These are phyloP conservation scores for Coemansia sp. DNA, from an alignment of 192 early-diverging fungal genomes.

Conservation along the genomic window DNA sequence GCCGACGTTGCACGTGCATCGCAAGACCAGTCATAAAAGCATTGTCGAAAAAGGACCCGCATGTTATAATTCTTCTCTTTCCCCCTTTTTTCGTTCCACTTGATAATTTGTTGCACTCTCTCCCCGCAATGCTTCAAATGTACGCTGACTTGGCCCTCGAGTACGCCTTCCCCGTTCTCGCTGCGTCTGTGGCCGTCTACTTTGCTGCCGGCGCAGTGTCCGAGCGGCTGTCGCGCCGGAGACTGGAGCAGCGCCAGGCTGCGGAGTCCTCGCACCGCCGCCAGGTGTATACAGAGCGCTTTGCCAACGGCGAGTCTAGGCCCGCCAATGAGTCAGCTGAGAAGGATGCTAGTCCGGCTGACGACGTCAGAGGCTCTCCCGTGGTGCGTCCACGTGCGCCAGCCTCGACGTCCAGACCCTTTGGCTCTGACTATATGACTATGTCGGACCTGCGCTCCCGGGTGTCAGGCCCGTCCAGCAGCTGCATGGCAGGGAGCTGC, in stretches of 20 bases:
- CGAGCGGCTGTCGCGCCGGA: not conserved
- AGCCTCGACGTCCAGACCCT: conserved; percentile 3
- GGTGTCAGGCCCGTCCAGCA: conserved; percentile 6
- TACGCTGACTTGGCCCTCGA: conserved; percentile 3
- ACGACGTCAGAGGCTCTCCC: no score
- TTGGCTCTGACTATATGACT: conserved; percentile 25
- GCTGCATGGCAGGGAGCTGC: conserved; percentile 15
- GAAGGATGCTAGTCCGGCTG: not conserved
- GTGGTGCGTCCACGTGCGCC: conserved; percentile 21
- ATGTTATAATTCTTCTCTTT: not conserved
- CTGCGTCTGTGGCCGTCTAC: conserved; percentile 6
- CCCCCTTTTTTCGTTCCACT: conserved; percentile 1
- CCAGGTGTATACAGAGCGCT: conserved; percentile 1
- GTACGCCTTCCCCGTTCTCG: conserved; percentile 19
- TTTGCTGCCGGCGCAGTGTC: not conserved
- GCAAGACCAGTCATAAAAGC: conserved; percentile 8
- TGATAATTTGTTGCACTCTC: not conserved
- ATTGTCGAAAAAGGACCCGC: not conserved
- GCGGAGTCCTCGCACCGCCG: conserved; percentile 3
- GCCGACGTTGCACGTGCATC: conserved; percentile 35
- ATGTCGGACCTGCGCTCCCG: conserved; percentile 19
- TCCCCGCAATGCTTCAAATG: conserved; percentile 1
- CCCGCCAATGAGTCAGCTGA: not conserved
- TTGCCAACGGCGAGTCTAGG: not conserved
- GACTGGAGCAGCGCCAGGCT: not conserved